Evolutionary conservation across 2,329 filamentous ascomycete genomes (phyloP), one percentile per base, ranked within the genome.

Genomic region (Neocatenulostroma microsporum): DNA sequence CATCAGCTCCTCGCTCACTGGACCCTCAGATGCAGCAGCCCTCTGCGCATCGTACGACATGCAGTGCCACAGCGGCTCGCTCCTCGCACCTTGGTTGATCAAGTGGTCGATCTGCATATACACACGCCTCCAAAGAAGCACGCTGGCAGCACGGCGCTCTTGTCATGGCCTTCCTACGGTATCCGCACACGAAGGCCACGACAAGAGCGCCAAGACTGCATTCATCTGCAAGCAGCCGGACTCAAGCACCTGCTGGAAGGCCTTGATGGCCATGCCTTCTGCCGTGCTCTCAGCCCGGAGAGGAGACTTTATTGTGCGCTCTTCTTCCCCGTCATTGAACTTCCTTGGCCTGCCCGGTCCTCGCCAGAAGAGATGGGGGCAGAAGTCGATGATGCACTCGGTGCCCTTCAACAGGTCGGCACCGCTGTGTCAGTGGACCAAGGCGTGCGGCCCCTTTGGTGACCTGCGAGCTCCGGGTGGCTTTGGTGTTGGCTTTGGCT

Each of bases 21-120:
- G n/a, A n/a, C n/a, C n/a, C n/a, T n/a, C n/a, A n/a, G n/a, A n/a
- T n/a, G n/a, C n/a, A n/a, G n/a, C n/a, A n/a, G n/a, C n/a, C n/a
- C n/a, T 53, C 36, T 58, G 55, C 4, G 54, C 52, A 21, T 45
- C 42, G 30, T 58, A 58, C 2, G 54, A 57, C 50, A 56, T 48
- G 32, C 44, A 52, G 21, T 49, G 41, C 53, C 53, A 57, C 9
- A 43, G 37, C 4, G 42, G 37, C 20, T 48, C 43, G 8, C 41
- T 39, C 27, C 39, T 40, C 21, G 45, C 41, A 14, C 42, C 34
- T 29, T 53, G 50, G 30, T 58, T 57, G 47, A 58, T 57, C 26
- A 58, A 41, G 21, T 50, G 49, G 30, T 57, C 54, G 19, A 58
- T 55, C 40, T 57, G 56, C 43, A 51, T 53, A 42, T 58, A 57